Base-by-base conservation (phyloP, 345 rosid genomes). In the Aethionema arabicum region DNA sequence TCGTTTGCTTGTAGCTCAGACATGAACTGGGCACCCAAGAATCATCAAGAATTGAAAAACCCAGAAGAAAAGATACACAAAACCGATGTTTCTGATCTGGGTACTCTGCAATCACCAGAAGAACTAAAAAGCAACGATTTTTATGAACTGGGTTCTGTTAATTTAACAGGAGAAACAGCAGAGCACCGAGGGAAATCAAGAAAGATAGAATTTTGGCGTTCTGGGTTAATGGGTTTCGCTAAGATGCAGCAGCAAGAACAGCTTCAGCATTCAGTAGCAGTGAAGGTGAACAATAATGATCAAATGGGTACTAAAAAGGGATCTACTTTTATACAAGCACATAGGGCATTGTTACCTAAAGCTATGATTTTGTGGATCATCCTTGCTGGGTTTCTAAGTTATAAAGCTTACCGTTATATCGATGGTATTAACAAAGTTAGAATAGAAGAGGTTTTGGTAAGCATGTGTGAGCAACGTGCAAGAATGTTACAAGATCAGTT, bases 401-500 rank as follows among this genome's bases (percentile, higher is more conserved):
- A 58, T 61, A 42, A 35, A 55, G 73, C 87, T 62, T 93, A 77
- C 73, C 74, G 71, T 58, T 29, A 54, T 11, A 85, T 89, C 91
- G 88, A 93, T 72, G 79, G 76, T 60, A 56, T 74, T 12, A 78
- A 74, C 53, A 87, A 82, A 68, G 78, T 80, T 54, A 74, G 87
- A 74, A 87, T 96, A 74, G 78, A 79, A 68, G 99, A 93, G 47
- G 85, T 76, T 11, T 50, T 93, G 73, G 79, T 74, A 5, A 83
- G 88, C 62, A 93, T 90, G 99, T 93, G 99, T 78, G 97, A 93
- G 70, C 90, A 87, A 61, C 79, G 99, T 72, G 96, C 99, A 0
- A 81, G 99, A 62, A 93, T 93, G 97, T 70, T 93, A 80, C 96
- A 93, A 65, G 99, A 93, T 79, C 99, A 85, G 57, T 93, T 93